Percentiles rank a stretch among this genome's conserved stretches.
These are phyloP conservation scores for Karstenula rhodostoma DNA, from an alignment of 2,329 filamentous ascomycete genomes.

Conservation along the genomic window DNA sequence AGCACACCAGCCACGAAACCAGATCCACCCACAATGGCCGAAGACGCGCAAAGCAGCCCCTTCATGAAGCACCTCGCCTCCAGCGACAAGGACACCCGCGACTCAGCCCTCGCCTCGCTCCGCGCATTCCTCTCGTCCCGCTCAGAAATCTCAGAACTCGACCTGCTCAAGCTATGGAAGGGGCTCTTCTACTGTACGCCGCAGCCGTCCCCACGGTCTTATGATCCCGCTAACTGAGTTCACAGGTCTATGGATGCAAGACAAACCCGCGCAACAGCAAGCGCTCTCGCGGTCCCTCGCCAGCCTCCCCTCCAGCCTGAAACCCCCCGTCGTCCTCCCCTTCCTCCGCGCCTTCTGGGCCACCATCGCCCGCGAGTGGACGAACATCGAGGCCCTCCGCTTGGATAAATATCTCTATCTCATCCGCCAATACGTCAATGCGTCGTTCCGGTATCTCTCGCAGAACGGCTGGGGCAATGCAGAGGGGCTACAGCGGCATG, in stretches of 20 bases:
- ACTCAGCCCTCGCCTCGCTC: conserved; percentile 78
- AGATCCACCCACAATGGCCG: conserved; percentile 33
- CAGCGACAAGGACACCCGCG: conserved; percentile 81
- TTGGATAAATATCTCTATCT: conserved; percentile 95
- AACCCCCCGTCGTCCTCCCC: conserved; percentile 50
- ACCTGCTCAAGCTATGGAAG: conserved; percentile 91
- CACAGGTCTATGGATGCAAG: conserved; percentile 85
- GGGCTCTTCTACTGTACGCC: conserved; percentile 83
- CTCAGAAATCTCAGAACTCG: conserved; percentile 68
- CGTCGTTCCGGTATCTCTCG: conserved; percentile 66
- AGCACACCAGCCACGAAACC: conserved; percentile 4
- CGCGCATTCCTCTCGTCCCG: conserved; percentile 76
- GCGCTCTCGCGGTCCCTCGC: conserved; percentile 81
- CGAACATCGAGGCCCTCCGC: conserved; percentile 58
- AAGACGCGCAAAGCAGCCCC: conserved; percentile 62
- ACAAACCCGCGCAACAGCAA: conserved; percentile 88
- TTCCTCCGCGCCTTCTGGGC: conserved; percentile 61
- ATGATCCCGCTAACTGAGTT: neutral
- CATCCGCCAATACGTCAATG: conserved; percentile 78
- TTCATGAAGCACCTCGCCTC: conserved; percentile 87
- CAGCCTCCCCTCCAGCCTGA: conserved; percentile 69
- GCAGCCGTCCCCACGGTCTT: neutral
- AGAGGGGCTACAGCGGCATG: conserved; percentile 51
- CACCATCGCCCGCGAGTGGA: conserved; percentile 62
- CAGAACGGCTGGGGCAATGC: conserved; percentile 53